Conservation (phyloP, 345 rosid species). For the Aquilaria yunnanensis region DNA sequence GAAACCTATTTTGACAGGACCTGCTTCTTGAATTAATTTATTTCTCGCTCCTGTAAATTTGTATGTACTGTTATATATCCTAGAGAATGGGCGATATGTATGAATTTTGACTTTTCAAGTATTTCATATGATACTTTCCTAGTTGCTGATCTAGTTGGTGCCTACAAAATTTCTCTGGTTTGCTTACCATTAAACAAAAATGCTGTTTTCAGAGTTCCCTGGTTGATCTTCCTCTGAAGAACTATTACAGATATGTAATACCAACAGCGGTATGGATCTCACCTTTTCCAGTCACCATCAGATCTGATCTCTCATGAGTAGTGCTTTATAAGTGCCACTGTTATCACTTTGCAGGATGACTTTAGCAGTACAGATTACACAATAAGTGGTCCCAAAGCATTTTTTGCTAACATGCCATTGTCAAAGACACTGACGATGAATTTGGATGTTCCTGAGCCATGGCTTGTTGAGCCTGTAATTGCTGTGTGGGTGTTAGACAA, state of each 20-base stretch:
- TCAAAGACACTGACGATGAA: slow-evolving; percentile 99
- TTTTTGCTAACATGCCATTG: slow-evolving; percentile 95
- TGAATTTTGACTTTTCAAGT: no score
- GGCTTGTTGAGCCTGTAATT: slow-evolving; percentile 97
- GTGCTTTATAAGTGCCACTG: slow-evolving; percentile 18
- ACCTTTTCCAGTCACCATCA: slow-evolving; percentile 5
- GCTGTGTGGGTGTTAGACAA: slow-evolving; percentile 67
- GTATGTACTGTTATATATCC: no score
- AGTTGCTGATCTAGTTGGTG: no score
- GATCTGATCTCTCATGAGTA: slow-evolving; percentile 16
- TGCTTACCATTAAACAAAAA: no score
- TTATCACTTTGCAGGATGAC: slow-evolving; percentile 68
- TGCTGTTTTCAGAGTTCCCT: slow-evolving; percentile 73
- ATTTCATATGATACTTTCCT: no score
- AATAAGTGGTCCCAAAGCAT: slow-evolving; percentile 89
- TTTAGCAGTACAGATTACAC: slow-evolving; percentile 64
- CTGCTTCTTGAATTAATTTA: no score
- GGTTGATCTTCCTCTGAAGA: slow-evolving; percentile 96
- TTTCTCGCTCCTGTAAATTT: no score
- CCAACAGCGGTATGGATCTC: slow-evolving; percentile 64
- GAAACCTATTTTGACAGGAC: no score
- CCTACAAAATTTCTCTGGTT: no score
- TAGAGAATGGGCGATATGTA: no score
- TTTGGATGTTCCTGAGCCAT: slow-evolving; percentile 99
- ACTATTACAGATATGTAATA: slow-evolving; percentile 92